Percentiles rank a stretch among this genome's conserved stretches.
phyloP scores from a whole-genome alignment of 2,329 filamentous ascomycete genomes.

The Microascus cirrosus region DNA sequence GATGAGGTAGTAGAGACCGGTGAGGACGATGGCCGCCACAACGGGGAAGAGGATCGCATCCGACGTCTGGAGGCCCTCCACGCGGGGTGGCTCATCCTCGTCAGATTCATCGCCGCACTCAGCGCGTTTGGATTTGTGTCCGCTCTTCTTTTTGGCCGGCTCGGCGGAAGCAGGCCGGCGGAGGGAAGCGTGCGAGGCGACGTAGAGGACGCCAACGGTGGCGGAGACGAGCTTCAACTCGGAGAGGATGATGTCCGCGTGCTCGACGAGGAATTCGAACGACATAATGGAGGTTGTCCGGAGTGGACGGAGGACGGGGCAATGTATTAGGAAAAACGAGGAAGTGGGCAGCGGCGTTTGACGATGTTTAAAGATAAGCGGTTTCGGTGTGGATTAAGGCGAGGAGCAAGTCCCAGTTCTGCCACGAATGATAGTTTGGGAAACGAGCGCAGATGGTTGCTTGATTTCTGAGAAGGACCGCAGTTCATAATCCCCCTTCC shows the following conservation, averaged over 20 bases:
- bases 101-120: constrained; percentile 24
- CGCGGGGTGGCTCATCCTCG: constrained; percentile 37
- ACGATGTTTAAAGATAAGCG: not conserved
- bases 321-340: not conserved
- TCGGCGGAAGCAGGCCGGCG: constrained; percentile 72
- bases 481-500: not conserved
- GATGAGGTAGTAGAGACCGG: constrained; percentile 75
- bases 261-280: not conserved
- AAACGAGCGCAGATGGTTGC: not conserved
- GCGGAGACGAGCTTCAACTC: constrained; percentile 40
- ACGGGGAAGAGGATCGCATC: constrained; percentile 83
- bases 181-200: constrained; percentile 76
- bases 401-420: not conserved
- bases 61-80: constrained; percentile 46
- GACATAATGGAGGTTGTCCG: not conserved
- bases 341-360: not conserved
- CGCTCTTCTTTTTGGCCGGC: constrained; percentile 31
- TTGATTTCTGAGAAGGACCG: not conserved
- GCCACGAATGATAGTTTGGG: not conserved
- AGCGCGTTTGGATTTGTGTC: constrained; percentile 11
- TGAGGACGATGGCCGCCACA: constrained; percentile 60
- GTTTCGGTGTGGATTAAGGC: not conserved
- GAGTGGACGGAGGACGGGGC: not conserved
- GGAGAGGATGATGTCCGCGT: constrained; percentile 2
- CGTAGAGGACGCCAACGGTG: constrained; percentile 72